phyloP scores from a whole-genome alignment of 192 early-diverging fungal species.

The Gorgonomyces haynaldii region DNA sequence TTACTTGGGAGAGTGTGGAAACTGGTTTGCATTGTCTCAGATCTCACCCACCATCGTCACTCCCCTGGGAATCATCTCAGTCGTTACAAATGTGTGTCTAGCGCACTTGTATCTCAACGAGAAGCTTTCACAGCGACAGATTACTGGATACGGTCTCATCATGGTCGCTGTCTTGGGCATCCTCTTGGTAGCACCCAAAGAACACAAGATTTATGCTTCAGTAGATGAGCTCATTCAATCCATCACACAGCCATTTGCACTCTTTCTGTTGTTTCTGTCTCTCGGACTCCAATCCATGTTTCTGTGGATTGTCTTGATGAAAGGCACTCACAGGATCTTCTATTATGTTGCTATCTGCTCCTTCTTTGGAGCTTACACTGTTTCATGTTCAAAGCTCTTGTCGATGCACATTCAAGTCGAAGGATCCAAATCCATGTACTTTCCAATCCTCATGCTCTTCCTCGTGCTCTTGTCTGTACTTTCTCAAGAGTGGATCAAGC shows the following conservation, averaged over 20 bases:
- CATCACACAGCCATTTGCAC: background rate
- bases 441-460: background rate
- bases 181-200: conserved; percentile 11
- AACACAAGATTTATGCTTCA: background rate
- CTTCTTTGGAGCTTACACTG: conserved; percentile 4
- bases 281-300: conserved; percentile 1
- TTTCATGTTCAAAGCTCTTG: conserved; percentile 3
- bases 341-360: conserved; percentile 4
- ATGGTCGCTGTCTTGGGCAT: conserved; percentile 8
- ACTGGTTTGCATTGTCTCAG: conserved; percentile 8
- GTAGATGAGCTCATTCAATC: background rate
- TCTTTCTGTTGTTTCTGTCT: background rate
- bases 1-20: conserved; percentile 10
- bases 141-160: conserved; percentile 3
- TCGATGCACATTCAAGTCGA: background rate
- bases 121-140: background rate
- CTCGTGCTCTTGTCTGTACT: background rate
- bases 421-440: background rate
- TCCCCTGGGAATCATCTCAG: conserved; percentile 11
- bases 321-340: background rate
- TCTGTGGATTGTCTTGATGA: background rate
- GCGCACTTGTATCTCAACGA: conserved; percentile 4
- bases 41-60: conserved; percentile 4
- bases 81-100: conserved; percentile 3
- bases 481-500: conserved; percentile 12